phyloP scores from a whole-genome alignment of 352 stramenopile genomes.

The Pythium insidiosum region DNA sequence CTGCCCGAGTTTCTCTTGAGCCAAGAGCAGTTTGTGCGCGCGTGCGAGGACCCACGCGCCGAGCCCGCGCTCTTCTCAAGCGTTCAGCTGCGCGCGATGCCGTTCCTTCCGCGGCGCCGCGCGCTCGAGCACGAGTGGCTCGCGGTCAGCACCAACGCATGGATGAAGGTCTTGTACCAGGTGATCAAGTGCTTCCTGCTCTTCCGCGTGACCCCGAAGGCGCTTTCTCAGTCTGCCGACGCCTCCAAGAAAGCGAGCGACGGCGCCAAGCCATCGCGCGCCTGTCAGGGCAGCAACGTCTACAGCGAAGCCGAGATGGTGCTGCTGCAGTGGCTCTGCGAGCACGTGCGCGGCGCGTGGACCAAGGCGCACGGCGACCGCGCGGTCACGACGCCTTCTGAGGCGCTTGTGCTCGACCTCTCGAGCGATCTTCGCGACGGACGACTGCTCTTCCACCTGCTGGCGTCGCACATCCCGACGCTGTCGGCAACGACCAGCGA shows the following conservation, averaged over 20 bases:
- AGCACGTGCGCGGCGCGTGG: conserved; percentile 47
- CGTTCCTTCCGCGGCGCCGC: conserved; percentile 44
- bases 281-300: conserved; percentile 80
- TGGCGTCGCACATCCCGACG: conserved; percentile 84
- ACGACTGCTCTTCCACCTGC: conserved; percentile 75
- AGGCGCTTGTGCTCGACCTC: too few species aligned
- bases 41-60: conserved; percentile 53
- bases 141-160: conserved; percentile 39
- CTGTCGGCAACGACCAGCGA: conserved; percentile 52
- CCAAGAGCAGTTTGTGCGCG: conserved; percentile 74
- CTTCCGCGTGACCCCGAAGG: conserved; percentile 81
- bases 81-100: conserved; percentile 19
- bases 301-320: conserved; percentile 90
- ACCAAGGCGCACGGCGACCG: too few species aligned
- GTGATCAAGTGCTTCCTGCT: conserved; percentile 92
- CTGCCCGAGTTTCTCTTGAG: conserved; percentile 68
- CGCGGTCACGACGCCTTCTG: too few species aligned
- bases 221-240: not conserved
- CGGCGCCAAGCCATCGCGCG: conserved; percentile 8
- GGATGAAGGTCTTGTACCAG: conserved; percentile 88
- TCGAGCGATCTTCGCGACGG: conserved; percentile 57
- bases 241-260: not conserved
- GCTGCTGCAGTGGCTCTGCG: conserved; percentile 87
- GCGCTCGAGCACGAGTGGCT: conserved; percentile 53
- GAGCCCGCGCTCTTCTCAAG: conserved; percentile 44